These are phyloP conservation scores for Auxenochlorella pyrenoidosa DNA, from an alignment of 139 green algal species.

Conservation along the genomic window DNA sequence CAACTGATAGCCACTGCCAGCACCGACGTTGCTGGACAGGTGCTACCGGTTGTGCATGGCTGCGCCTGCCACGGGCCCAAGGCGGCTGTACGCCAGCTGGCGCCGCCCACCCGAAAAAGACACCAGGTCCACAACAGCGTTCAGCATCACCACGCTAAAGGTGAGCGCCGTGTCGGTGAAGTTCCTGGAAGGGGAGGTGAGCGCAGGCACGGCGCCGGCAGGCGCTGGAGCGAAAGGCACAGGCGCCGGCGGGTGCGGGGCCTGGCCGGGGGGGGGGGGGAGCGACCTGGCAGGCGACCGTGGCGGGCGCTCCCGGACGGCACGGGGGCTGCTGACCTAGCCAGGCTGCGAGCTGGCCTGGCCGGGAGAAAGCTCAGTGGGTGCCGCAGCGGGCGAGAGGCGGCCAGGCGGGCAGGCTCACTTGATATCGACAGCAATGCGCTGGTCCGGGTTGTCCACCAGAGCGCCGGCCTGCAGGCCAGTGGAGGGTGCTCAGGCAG, in stretches of 20 bases:
- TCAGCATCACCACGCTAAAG: constrained; percentile 89
- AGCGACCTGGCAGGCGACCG: neutral
- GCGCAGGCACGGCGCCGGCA: too few relatives aligned
- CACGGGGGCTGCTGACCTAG: too few relatives aligned
- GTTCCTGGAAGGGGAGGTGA: too few relatives aligned
- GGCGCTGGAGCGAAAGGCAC: too few relatives aligned
- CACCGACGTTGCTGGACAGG: too few relatives aligned
- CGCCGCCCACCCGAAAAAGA: constrained; percentile 81
- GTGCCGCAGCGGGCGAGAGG: neutral
- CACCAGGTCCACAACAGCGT: constrained; percentile 90
- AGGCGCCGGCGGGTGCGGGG: too few relatives aligned
- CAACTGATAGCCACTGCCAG: too few relatives aligned
- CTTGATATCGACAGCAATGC: constrained; percentile 84
- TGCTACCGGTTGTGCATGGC: too few relatives aligned
- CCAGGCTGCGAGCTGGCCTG: too few relatives aligned
- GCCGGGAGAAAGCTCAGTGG: too few relatives aligned
- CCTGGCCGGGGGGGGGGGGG: neutral
- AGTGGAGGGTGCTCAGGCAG: constrained; percentile 79
- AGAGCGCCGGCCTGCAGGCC: constrained; percentile 50
- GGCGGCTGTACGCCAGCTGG: too few relatives aligned
- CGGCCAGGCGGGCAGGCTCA: constrained; percentile 23
- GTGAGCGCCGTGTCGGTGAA: constrained; percentile 92
- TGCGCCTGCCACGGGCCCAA: too few relatives aligned
- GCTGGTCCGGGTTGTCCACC: constrained; percentile 95
- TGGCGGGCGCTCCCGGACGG: neutral